Evolutionary conservation across 441 rosid species (phyloP).

Genomic region (Aquilaria agallochum): DNA sequence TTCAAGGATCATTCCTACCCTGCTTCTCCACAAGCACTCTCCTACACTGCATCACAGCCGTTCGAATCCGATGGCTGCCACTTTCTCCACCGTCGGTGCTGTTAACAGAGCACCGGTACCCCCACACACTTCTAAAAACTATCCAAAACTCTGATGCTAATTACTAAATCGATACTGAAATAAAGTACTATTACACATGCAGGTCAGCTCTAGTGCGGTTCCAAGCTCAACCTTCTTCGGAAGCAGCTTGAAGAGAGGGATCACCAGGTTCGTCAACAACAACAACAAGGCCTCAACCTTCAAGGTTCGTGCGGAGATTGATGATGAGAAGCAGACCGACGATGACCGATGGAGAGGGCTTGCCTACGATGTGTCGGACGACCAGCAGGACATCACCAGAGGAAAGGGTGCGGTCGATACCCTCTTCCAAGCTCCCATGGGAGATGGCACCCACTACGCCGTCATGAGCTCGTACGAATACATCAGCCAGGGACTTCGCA

Average conservation of each 20-base stretch:
- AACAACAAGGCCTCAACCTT: constrained; percentile 39
- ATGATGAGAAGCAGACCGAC: constrained; percentile 54
- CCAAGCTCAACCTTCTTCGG: constrained; percentile 57
- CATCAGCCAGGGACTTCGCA: constrained; percentile 61
- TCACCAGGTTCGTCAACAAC: constrained; percentile 25
- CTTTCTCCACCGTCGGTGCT: constrained; percentile 68
- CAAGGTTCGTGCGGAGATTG: constrained; percentile 41
- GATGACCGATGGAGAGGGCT: constrained; percentile 79
- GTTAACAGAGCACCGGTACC: constrained; percentile 66
- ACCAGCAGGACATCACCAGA: constrained; percentile 84
- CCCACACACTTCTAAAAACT: no score
- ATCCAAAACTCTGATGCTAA: no score
- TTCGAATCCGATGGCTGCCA: constrained; percentile 49
- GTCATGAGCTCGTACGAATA: constrained; percentile 72
- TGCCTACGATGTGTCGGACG: constrained; percentile 58
- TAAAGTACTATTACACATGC: constrained; percentile 9
- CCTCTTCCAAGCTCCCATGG: constrained; percentile 83
- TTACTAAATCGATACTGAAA: no score
- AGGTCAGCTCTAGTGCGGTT: constrained; percentile 56
- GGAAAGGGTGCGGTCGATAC: constrained; percentile 84
- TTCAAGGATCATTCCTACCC: constrained; percentile 3
- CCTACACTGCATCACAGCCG: background rate
- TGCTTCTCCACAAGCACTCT: background rate
- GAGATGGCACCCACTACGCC: constrained; percentile 63
- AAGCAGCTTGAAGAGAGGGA: constrained; percentile 56